Conservation (phyloP, 2,329 filamentous ascomycete species). For the Penicillium sp. region DNA sequence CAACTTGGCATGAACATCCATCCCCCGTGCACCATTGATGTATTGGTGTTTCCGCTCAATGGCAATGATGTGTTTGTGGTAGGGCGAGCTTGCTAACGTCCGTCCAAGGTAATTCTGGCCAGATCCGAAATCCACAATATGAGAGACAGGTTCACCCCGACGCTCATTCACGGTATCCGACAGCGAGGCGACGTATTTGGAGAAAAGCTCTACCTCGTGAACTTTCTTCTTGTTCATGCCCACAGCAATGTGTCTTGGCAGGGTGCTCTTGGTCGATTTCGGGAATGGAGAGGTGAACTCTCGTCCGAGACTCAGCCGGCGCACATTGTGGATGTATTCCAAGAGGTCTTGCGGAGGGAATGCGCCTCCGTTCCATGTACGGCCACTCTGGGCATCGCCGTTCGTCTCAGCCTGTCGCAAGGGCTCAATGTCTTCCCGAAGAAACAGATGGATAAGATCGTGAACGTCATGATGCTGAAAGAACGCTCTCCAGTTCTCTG, state of each 20-base stretch:
- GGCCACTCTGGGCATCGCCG: slow-evolving; percentile 6
- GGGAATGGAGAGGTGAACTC: slow-evolving; percentile 47
- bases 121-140: slow-evolving; percentile 92
- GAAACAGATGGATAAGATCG: slow-evolving; percentile 71
- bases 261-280: slow-evolving; percentile 35
- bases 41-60: slow-evolving; percentile 85
- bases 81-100: slow-evolving; percentile 76
- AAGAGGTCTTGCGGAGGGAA: slow-evolving; percentile 56
- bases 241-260: slow-evolving; percentile 69
- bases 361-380: slow-evolving; percentile 43
- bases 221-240: slow-evolving; percentile 97
- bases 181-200: slow-evolving; percentile 73
- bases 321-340: slow-evolving; percentile 67
- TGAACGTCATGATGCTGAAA: slow-evolving; percentile 67
- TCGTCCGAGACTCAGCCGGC: slow-evolving; percentile 63
- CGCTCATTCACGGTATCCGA: slow-evolving; percentile 52
- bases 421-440: slow-evolving; percentile 66
- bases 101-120: slow-evolving; percentile 95
- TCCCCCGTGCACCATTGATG: slow-evolving; percentile 74
- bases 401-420: slow-evolving; percentile 22
- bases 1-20: slow-evolving; percentile 77
- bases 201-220: slow-evolving; percentile 88
- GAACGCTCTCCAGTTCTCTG: slow-evolving; percentile 75
- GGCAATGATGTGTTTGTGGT: slow-evolving; percentile 80
- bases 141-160: slow-evolving; percentile 57